Conservation (phyloP, 1,284 basidiomycete species). For the Cutaneotrichosporon curvatum region DNA sequence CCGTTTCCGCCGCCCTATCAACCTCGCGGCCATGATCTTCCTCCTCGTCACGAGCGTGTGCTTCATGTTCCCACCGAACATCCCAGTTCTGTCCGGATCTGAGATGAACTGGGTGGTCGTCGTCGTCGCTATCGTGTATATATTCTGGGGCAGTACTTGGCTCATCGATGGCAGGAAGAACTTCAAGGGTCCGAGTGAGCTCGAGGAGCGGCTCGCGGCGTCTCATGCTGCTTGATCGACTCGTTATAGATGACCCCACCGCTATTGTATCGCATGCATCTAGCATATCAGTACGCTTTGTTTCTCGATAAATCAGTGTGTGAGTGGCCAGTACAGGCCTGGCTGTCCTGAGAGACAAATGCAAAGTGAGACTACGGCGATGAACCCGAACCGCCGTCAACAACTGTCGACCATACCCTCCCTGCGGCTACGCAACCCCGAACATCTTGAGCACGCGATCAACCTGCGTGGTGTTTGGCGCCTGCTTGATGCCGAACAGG, state of each 20-base stretch:
- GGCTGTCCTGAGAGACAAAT: too few relatives aligned
- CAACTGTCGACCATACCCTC: too few relatives aligned
- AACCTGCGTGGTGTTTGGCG: constrained; percentile 43
- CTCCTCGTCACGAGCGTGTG: constrained; percentile 47
- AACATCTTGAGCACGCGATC: constrained; percentile 42
- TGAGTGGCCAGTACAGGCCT: too few relatives aligned
- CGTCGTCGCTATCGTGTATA: constrained; percentile 31
- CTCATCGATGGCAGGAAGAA: constrained; percentile 38
- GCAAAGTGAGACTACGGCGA: too few relatives aligned
- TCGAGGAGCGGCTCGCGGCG: constrained; percentile 19
- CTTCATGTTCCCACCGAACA: constrained; percentile 50
- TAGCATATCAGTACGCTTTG: too few relatives aligned
- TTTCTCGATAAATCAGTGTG: too few relatives aligned
- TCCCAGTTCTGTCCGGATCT: constrained; percentile 38
- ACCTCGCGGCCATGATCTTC: constrained; percentile 45
- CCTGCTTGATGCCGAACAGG: constrained; percentile 80
- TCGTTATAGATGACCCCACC: too few relatives aligned
- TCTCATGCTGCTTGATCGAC: background rate
- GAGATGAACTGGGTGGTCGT: constrained; percentile 49
- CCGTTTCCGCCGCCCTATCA: constrained; percentile 28
- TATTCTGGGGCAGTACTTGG: constrained; percentile 41
- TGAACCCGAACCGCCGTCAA: too few relatives aligned
- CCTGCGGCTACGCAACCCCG: constrained; percentile 26
- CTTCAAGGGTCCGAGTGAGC: constrained; percentile 44
- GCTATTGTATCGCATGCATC: too few relatives aligned